phyloP scores from a whole-genome alignment of 805 yeast genomes.

The Candida mattraensis region DNA sequence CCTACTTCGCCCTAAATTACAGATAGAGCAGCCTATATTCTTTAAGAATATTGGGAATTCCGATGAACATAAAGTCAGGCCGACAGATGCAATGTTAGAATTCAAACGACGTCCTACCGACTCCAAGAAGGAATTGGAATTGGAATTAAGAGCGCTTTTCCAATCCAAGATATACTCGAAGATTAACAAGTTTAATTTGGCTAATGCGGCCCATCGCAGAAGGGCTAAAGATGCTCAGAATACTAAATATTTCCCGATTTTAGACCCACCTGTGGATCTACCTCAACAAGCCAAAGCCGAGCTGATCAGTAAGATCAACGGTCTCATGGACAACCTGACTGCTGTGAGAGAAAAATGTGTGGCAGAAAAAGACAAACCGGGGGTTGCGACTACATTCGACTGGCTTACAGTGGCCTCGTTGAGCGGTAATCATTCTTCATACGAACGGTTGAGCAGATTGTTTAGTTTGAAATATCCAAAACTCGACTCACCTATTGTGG shows the following conservation, averaged over 20 bases:
- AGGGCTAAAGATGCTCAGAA: slow-evolving; percentile 2
- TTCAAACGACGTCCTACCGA: slow-evolving; percentile 10
- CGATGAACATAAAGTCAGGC: slow-evolving; percentile 13
- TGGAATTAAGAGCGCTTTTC: slow-evolving; percentile 25
- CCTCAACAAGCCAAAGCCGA: slow-evolving; percentile 14
- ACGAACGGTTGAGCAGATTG: slow-evolving; percentile 11
- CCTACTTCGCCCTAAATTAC: neutral
- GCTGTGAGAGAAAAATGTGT: slow-evolving; percentile 3
- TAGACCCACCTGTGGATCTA: slow-evolving; percentile 27
- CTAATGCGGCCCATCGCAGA: slow-evolving; percentile 8
- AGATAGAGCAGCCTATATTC: slow-evolving; percentile 7
- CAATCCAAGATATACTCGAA: slow-evolving; percentile 13
- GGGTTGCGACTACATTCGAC: slow-evolving; percentile 3
- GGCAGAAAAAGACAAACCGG: neutral
- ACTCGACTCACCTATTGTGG: slow-evolving; percentile 13
- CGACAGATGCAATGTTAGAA: slow-evolving; percentile 16
- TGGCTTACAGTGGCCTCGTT: slow-evolving; percentile 16
- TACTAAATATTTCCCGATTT: slow-evolving; percentile 16
- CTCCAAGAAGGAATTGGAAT: slow-evolving; percentile 16
- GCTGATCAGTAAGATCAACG: slow-evolving; percentile 19
- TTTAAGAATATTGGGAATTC: slow-evolving; percentile 10
- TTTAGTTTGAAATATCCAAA: slow-evolving; percentile 17
- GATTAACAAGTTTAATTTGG: slow-evolving; percentile 12
- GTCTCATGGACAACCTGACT: slow-evolving; percentile 20
- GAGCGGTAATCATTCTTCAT: slow-evolving; percentile 11